These are phyloP conservation scores for Tinospora cordifolia DNA, from an alignment of 164 flowering plant genomes.

Conservation along the genomic window DNA sequence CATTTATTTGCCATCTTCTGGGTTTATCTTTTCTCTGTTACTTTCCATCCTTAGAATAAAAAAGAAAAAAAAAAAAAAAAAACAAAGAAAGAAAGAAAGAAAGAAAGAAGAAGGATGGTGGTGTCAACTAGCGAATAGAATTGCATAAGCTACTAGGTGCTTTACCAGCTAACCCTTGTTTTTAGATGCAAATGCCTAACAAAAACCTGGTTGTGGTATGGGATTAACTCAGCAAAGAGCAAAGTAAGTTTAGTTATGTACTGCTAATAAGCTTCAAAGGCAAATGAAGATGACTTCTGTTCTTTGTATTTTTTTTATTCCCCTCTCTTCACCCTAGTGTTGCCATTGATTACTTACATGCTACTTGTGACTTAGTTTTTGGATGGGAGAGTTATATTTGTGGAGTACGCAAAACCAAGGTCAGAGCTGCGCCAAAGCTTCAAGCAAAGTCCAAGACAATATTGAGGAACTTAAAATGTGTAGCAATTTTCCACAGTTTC, in stretches of 20 bases:
- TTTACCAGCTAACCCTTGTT: neutral
- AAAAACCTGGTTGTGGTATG: neutral
- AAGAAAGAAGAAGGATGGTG: neutral
- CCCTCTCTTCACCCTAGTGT: too few relatives aligned
- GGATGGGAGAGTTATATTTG: constrained; percentile 93
- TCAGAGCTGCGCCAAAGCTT: constrained; percentile 43
- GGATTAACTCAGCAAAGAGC: neutral
- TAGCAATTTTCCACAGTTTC: neutral
- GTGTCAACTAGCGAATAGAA: neutral
- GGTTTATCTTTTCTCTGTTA: too few relatives aligned
- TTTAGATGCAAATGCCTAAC: neutral
- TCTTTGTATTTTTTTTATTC: neutral
- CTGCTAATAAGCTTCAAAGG: neutral
- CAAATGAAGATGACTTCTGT: too few relatives aligned
- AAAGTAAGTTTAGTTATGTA: neutral
- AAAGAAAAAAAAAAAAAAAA: too few relatives aligned
- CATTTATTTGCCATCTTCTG: too few relatives aligned
- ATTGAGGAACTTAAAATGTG: constrained; percentile 7
- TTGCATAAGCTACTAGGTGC: neutral
- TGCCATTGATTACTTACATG: neutral
- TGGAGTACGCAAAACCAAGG: constrained; percentile 75
- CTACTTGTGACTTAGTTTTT: constrained; percentile 47
- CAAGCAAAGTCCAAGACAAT: constrained; percentile 28
- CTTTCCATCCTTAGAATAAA: too few relatives aligned
- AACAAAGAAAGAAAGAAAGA: neutral